A percentile compares a stretch with the other conserved stretches of the same genome.
phyloP scores from a whole-genome alignment of 495 filamentous ascomycete species.

The Immersiella caudata region DNA sequence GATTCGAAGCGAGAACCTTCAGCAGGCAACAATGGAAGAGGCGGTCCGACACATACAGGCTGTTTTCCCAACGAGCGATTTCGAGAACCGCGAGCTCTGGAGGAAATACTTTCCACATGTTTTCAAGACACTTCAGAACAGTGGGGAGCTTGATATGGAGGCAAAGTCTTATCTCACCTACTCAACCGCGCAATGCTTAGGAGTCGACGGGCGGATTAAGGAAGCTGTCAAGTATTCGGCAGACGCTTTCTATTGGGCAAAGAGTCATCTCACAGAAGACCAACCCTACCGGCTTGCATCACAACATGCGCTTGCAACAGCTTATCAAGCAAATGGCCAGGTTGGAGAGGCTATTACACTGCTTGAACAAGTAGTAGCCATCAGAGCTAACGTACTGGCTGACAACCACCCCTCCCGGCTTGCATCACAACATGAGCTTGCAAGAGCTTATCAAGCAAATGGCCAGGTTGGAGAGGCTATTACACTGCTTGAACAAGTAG shows the following conservation, averaged over 20 bases:
- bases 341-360: slow-evolving; percentile 32
- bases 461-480: slow-evolving; percentile 34
- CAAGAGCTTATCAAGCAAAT: slow-evolving; percentile 24
- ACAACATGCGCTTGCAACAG: slow-evolving; percentile 32
- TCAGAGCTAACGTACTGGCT: slow-evolving; percentile 25
- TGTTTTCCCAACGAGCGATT: slow-evolving; percentile 18
- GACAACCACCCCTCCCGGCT: slow-evolving; percentile 39
- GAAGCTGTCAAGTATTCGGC: slow-evolving; percentile 37
- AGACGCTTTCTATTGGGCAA: slow-evolving; percentile 29
- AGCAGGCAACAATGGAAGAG: slow-evolving; percentile 9
- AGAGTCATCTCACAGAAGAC: slow-evolving; percentile 6
- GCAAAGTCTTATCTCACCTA: slow-evolving; percentile 26
- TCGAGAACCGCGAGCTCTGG: slow-evolving; percentile 25
- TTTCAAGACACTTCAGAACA: slow-evolving; percentile 24
- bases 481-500: slow-evolving; percentile 43
- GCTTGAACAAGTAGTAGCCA: slow-evolving; percentile 29
- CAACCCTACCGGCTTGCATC: slow-evolving; percentile 29
- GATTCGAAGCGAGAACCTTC: slow-evolving; percentile 18
- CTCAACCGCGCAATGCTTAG: slow-evolving; percentile 24
- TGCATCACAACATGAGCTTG: slow-evolving; percentile 36
- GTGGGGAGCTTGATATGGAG: slow-evolving; percentile 11
- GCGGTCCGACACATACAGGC: slow-evolving; percentile 30
- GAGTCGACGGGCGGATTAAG: slow-evolving; percentile 30
- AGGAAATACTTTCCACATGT: slow-evolving; percentile 38
- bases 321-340: slow-evolving; percentile 35